Base-by-base conservation (phyloP, 2,329 filamentous ascomycete genomes). In the Monosporascus ibericus region DNA sequence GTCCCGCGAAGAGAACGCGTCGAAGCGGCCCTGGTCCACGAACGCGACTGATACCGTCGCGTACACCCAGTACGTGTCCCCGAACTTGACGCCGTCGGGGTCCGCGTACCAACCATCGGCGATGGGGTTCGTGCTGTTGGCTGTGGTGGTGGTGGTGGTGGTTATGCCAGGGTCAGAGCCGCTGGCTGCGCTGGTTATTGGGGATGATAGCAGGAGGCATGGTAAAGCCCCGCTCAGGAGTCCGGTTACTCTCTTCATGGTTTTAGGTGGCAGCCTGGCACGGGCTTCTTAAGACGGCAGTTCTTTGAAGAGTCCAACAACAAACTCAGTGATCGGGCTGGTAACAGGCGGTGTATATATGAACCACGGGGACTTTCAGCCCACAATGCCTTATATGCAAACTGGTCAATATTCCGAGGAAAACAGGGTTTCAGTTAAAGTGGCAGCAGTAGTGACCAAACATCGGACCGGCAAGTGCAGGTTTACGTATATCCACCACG, bases 51-150 rank as follows among this genome's bases (percentile, higher is more conserved):
- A 52, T 15, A 52, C 27, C 3, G 50, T 52, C 17, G 46, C 44
- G 46, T 52, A 52, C n/a, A 52, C 40, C 40, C 42, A 52, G 50
- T 52, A 52, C 22, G 44, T 44, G 6, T 37, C 24, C 25, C 42
- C 40, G 44, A 46, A 20, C n/a, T 40, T 39, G n/a, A 52, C 37
- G 34, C 17, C 50, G 50, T 52, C 50, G 7, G 50, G 50, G 44
- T 52, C 50, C 17, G 50, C 50, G 50, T 52, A 52, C 50, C 50
- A 52, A 34, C 50, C 50, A 2, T 30, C 40, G 18, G 27, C 44
- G 24, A 52, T 52, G 7, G 50, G 50, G 50, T 56, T 53, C 22
- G 20, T 46, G 8, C 22, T 3, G 42, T 17, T 27, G 15, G 39
- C 20, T 1, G 18, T 14, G 18, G 39, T n/a, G 22, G n/a, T 30